Base-by-base conservation (phyloP, 2,329 filamentous ascomycete genomes). In the Dendryphion nanum region DNA sequence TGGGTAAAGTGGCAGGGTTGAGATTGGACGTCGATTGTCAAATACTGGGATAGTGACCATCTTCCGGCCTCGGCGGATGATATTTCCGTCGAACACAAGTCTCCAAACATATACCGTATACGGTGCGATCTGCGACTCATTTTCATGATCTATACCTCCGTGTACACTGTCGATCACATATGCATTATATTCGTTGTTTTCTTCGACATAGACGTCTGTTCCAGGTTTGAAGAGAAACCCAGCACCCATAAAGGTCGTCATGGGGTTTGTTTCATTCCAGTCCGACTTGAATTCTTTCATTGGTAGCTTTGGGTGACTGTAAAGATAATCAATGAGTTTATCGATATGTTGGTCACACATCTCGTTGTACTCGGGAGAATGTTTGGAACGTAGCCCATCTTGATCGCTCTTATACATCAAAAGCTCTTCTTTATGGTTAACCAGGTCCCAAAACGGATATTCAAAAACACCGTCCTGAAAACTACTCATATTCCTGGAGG, bases 261-360 rank as follows among this genome's bases (percentile, higher is more conserved):
- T 37, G 5, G 42, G 41, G 3, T 23, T 19, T 19, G 34, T n/a
- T 29, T 33, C 34, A 3, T 8, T 33, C 45, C 35, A 40, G n/a
- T 6, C 16, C 6, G 16, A 8, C 18, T 36, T 31, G 3, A 16
- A 7, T 6, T 34, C 18, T 2, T 15, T 2, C 14, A 34, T 30
- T 12, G n/a, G 6, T 3, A 44, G 18, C 12, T 13, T 33, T 12
- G 41, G 32, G 19, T 44, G 26, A 2, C 20, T 18, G 18, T 44
- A 18, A 4, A 47, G 38, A 34, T 41, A 47, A 2, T 44, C n/a
- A 3, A 47, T 16, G 6, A 47, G 28, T 15, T 41, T 20, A 13
- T 47, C 38, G 17, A 47, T 47, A 19, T 47, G 44, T 6, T 20
- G 15, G 13, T 44, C 38, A 18, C 41, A 44, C 10, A 34, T 14